Percentiles rank a stretch among this genome's conserved stretches.
These are phyloP conservation scores for Thozetella sp. DNA, from an alignment of 495 filamentous ascomycete species.

Conservation along the genomic window DNA sequence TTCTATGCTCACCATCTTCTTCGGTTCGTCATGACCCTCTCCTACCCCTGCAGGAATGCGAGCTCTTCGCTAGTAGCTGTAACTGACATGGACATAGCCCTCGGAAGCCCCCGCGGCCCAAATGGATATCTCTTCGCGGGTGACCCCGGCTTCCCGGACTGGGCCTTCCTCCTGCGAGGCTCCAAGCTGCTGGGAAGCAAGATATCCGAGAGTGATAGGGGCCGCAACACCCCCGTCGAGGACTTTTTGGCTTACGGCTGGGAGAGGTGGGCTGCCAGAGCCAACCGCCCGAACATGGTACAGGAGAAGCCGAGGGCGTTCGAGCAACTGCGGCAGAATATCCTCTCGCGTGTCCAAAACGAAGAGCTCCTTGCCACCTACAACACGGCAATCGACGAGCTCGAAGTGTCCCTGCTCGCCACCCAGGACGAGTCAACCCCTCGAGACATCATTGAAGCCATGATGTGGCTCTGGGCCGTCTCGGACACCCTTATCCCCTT, in stretches of 20 bases:
- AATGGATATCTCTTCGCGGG: not conserved
- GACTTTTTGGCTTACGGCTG: conserved; percentile 27
- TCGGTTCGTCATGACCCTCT: conserved; percentile 13
- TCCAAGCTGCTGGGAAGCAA: conserved; percentile 21
- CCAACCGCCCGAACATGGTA: conserved; percentile 3
- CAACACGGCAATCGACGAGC: conserved; percentile 25
- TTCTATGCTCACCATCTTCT: conserved; percentile 34
- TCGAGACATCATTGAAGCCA: conserved; percentile 31
- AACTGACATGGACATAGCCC: conserved; percentile 11
- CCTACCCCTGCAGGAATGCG: not conserved
- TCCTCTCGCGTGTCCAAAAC: not conserved
- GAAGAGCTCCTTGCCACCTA: conserved; percentile 1
- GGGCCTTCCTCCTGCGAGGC: conserved; percentile 33
- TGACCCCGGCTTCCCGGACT: conserved; percentile 25
- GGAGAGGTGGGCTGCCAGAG: conserved; percentile 15
- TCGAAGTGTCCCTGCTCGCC: conserved; percentile 22
- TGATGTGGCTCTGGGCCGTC: conserved; percentile 37
- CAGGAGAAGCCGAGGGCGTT: not conserved
- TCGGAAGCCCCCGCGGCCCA: conserved; percentile 25
- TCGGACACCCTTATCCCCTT: conserved; percentile 32
- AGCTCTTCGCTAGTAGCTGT: not conserved
- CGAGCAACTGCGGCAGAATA: not conserved
- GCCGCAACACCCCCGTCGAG: conserved; percentile 14
- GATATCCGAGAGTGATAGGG: conserved; percentile 14
- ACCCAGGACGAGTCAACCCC: conserved; percentile 8